phyloP scores from a whole-genome alignment of 2,329 filamentous ascomycete species.

The Fusarium stilboides region DNA sequence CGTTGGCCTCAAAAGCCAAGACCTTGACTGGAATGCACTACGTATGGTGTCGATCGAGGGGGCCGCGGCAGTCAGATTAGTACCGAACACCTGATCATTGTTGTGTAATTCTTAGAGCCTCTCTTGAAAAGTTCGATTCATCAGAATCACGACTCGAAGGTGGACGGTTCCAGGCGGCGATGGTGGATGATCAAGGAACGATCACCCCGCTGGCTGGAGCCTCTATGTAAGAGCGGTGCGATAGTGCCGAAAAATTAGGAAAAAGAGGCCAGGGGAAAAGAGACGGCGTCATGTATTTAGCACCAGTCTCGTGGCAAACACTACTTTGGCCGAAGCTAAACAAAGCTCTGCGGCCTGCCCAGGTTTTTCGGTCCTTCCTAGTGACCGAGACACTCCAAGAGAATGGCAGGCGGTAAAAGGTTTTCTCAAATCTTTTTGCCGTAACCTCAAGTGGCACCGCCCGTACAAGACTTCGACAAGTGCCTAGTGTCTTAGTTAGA shows the following conservation, averaged over 20 bases:
- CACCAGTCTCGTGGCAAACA: slow-evolving; percentile 17
- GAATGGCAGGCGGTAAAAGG: background rate
- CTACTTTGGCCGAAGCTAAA: background rate
- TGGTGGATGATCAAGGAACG: background rate
- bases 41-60: slow-evolving; percentile 1
- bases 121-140: background rate
- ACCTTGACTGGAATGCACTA: slow-evolving; percentile 15
- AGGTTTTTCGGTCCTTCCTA: slow-evolving; percentile 4
- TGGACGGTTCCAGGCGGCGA: background rate
- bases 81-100: background rate
- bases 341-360: background rate
- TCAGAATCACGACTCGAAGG: background rate
- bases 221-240: background rate
- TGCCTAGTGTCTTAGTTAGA: background rate
- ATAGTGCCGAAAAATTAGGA: background rate
- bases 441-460: background rate
- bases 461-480: background rate
- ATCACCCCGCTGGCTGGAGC: background rate
- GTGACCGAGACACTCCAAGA: background rate
- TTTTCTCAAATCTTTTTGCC: background rate
- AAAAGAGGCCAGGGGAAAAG: background rate
- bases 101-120: background rate
- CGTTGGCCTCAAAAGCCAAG: slow-evolving; percentile 8
- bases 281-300: background rate
- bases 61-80: slow-evolving; percentile 3